A percentile compares a stretch with the other conserved stretches of the same genome.
Conservation (phyloP, 768 basidiomycete species). For the Auriculariales sp. region DNA sequence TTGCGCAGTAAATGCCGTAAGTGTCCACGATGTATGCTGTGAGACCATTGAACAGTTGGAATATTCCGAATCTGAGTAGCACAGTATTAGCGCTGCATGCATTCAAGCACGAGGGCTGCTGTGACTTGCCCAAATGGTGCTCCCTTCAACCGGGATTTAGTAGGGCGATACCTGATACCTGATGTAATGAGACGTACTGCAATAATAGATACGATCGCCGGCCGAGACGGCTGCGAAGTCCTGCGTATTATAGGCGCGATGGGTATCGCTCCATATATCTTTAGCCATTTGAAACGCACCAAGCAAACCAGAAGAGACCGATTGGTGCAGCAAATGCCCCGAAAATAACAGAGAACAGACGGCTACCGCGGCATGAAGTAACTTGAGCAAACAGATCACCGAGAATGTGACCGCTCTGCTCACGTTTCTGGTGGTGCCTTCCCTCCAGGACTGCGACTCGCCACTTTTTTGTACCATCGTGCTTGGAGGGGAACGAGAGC, state of each 20-base stretch:
- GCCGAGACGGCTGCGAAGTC: conserved; percentile 36
- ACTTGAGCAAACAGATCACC: not conserved
- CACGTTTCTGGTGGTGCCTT: conserved; percentile 48
- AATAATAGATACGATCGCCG: conserved; percentile 55
- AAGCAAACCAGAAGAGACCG: conserved; percentile 56
- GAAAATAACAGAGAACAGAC: conserved; percentile 43
- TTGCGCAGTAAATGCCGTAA: conserved; percentile 39
- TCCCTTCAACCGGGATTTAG: no score
- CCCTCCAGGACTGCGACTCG: conserved; percentile 31
- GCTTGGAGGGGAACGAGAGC: conserved; percentile 39
- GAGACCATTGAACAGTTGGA: conserved; percentile 50
- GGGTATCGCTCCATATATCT: conserved; percentile 3
- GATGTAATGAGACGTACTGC: conserved; percentile 13
- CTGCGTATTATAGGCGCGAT: conserved; percentile 15
- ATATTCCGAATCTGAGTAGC: conserved; percentile 41
- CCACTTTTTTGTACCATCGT: conserved; percentile 33
- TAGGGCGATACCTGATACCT: no score
- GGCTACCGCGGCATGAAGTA: conserved; percentile 17
- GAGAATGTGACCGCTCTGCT: conserved; percentile 8
- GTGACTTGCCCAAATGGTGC: conserved; percentile 63
- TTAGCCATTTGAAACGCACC: conserved; percentile 22
- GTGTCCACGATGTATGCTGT: conserved; percentile 60
- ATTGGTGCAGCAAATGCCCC: conserved; percentile 38
- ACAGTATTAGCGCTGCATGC: no score
- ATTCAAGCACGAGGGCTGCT: no score